phyloP scores from a whole-genome alignment of 1,139 yeast genomes.

The Casaregolazyma suthepensis region DNA sequence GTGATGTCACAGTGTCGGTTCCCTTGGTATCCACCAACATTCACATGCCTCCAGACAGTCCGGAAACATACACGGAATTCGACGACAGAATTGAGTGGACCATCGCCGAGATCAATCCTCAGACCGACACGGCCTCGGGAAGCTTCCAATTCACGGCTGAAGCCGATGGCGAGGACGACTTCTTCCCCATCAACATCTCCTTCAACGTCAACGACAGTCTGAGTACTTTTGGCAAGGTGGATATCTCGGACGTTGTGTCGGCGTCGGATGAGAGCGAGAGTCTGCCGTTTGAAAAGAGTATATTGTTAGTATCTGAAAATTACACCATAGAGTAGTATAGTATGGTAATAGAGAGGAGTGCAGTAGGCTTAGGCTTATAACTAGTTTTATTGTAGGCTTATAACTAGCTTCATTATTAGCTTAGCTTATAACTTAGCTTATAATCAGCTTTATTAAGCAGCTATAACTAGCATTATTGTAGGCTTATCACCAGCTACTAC shows the following conservation, averaged over 20 bases:
- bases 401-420: too few relatives aligned
- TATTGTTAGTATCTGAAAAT: conserved; percentile 56
- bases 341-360: not conserved
- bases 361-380: not conserved
- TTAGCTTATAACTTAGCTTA: too few relatives aligned
- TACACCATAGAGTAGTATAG: conserved; percentile 45
- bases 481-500: too few relatives aligned
- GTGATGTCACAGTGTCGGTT: conserved; percentile 55
- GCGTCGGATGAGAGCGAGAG: conserved; percentile 38
- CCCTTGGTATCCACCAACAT: conserved; percentile 59
- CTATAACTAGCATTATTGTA: too few relatives aligned
- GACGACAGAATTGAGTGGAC: conserved; percentile 38
- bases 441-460: too few relatives aligned
- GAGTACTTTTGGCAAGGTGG: conserved; percentile 42
- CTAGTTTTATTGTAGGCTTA: too few relatives aligned
- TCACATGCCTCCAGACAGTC: conserved; percentile 38
- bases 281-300: conserved; percentile 67
- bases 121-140: conserved; percentile 47
- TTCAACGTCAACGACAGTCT: conserved; percentile 38
- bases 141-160: conserved; percentile 76
- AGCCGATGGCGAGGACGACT: conserved; percentile 70
- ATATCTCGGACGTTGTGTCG: conserved; percentile 40
- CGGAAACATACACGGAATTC: conserved; percentile 32
- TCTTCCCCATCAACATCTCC: conserved; percentile 79
- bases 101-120: conserved; percentile 36